Base-by-base conservation (phyloP, 2,329 filamentous ascomycete genomes). In the Epichloe baconii region DNA sequence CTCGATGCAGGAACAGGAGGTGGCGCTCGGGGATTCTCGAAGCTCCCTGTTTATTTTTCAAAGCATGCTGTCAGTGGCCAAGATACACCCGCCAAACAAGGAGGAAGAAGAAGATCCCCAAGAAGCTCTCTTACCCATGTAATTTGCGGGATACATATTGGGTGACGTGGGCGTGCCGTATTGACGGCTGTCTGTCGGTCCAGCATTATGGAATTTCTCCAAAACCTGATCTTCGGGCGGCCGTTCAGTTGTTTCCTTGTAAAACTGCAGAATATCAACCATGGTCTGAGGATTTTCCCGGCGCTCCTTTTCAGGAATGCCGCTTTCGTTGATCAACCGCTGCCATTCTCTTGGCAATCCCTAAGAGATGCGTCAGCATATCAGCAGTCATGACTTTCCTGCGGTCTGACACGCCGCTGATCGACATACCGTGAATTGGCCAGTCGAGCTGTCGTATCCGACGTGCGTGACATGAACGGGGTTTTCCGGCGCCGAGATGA, bases 291-390 rank as follows among this genome's bases (percentile, higher is more conserved):
- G 93, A 63, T 97, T 89, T 68, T 95, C 86, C 66, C 91, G 87
- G 68, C 94, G 86, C 66, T 97, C 93, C 70, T 93, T 90, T 71
- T 95, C 89, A 31, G 90, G 87, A 62, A 98, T 96, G 57, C 93
- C 93, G 68, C 88, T 95, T 68, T 95, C 90, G 71, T 91, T 88
- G 63, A 98, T 82, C 65, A 96, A 80, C 55, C 88, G 85, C 71
- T 97, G 91, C 93, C 93, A 98, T 78, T 97, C 93, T 68, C 93
- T 94, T 17, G 93, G 93, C 31, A 98, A 77, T 56, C 93, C 93
- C 89, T 93, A 63, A 54, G 40, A n/a, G 23, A 26, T 31, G 50
- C 47, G 53, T 58, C 55, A 60, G 55, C 54, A 55, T 34, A 15
- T 11, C 11, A 23, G 17, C 11, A 7, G 10, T 31, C 31, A 11